phyloP scores from a whole-genome alignment of 768 basidiomycete species.

The Tylopilus plumbeoviolaceoides region DNA sequence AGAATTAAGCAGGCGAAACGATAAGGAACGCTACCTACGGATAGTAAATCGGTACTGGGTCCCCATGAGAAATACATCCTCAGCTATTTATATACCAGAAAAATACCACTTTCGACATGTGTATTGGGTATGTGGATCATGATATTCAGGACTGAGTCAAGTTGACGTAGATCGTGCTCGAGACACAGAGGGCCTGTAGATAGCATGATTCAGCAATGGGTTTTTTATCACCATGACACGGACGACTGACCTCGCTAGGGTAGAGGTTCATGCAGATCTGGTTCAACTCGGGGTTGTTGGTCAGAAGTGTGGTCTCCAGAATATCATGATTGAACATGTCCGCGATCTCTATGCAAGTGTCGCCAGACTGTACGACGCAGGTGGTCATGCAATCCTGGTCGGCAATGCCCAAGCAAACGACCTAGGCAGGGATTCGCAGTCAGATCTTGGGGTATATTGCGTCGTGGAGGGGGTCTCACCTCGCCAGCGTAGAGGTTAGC shows the following conservation, averaged over 20 bases:
- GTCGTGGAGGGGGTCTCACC: conserved; percentile 24
- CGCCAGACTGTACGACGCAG: conserved; percentile 43
- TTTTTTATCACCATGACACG: not conserved
- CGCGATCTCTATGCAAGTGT: conserved; percentile 48
- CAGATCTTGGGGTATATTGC: not conserved
- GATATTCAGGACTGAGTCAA: conserved; percentile 13
- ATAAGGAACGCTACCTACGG: no score
- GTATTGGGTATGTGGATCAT: not conserved
- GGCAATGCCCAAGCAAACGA: conserved; percentile 52
- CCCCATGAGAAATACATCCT: not conserved
- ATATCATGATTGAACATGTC: conserved; percentile 39
- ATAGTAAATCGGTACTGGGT: not conserved
- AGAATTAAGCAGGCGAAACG: no score
- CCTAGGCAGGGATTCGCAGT: conserved; percentile 16
- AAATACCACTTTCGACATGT: not conserved
- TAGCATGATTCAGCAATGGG: not conserved
- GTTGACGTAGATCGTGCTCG: conserved; percentile 23
- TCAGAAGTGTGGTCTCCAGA: conserved; percentile 40
- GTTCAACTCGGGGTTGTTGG: conserved; percentile 67
- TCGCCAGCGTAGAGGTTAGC: conserved; percentile 50
- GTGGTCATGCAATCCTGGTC: conserved; percentile 56
- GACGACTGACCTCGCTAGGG: conserved; percentile 47
- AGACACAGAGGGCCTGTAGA: conserved; percentile 26
- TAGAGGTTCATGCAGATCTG: conserved; percentile 51
- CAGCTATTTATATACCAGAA: not conserved